Percentiles rank a stretch among this genome's conserved stretches.
These are phyloP conservation scores for Rhizomucor pusillus DNA, from an alignment of 371 early-diverging fungal genomes.

Conservation along the genomic window DNA sequence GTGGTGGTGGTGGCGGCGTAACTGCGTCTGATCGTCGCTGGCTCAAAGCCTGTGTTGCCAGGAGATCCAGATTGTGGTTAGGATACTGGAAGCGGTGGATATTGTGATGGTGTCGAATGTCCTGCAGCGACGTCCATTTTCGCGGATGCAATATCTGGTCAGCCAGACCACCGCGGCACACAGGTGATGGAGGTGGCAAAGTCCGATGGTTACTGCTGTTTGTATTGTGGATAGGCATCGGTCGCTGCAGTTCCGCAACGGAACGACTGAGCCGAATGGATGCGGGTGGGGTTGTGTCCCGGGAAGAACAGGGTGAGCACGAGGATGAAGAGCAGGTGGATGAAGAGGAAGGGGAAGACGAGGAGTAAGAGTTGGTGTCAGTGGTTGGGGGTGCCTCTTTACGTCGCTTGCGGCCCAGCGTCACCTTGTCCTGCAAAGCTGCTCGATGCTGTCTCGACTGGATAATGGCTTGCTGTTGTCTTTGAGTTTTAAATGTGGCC, in stretches of 20 bases:
- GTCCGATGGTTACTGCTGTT: not conserved
- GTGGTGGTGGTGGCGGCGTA: conserved; percentile 23
- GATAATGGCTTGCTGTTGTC: conserved; percentile 47
- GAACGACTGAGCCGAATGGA: conserved; percentile 4
- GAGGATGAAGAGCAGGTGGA: not conserved
- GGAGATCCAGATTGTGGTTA: conserved; percentile 20
- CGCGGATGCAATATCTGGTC: conserved; percentile 3
- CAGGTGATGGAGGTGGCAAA: conserved; percentile 3
- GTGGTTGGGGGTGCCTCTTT: conserved; percentile 5
- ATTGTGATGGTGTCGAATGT: conserved; percentile 3
- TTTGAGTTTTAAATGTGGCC: conserved; percentile 15
- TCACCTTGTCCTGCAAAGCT: conserved; percentile 6
- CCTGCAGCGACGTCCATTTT: conserved; percentile 8
- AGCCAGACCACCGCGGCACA: not conserved
- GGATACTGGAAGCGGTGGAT: not conserved
- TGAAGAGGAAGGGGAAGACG: not conserved
- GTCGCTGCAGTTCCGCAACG: conserved; percentile 1
- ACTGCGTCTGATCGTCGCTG: conserved; percentile 12
- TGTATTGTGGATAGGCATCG: not conserved
- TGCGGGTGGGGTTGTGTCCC: not conserved
- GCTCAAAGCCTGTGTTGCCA: conserved; percentile 32
- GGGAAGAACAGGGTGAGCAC: conserved; percentile 3
- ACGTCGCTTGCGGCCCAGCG: not conserved
- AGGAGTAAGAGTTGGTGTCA: not conserved
- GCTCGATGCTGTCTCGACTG: conserved; percentile 32